Percentiles rank a stretch among this genome's conserved stretches.
Conservation (phyloP, 2,329 filamentous ascomycete genomes). For the Phialemoniopsis sp. region DNA sequence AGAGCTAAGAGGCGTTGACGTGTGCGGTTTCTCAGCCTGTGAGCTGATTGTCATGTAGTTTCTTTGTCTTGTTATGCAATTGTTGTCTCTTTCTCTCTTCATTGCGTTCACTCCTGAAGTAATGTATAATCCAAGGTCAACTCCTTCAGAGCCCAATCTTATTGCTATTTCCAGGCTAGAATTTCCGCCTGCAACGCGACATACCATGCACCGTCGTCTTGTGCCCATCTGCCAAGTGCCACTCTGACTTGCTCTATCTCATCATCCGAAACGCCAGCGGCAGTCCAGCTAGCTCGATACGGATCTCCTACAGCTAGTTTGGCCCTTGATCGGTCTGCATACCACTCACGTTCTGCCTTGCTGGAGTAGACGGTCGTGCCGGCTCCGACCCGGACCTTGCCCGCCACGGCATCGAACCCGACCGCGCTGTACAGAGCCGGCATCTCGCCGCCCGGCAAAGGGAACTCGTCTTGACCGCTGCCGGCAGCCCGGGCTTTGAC, state of each 20-base stretch:
- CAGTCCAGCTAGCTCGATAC: constrained; percentile 26
- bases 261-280: constrained; percentile 26
- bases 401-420: constrained; percentile 20
- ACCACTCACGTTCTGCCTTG: constrained; percentile 18
- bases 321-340: constrained; percentile 16
- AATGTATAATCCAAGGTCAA: too few species aligned
- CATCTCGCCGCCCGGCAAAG: constrained; percentile 14
- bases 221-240: constrained; percentile 25
- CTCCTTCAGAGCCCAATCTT: too few species aligned
- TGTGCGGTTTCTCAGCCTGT: too few species aligned
- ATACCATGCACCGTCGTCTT: constrained; percentile 31
- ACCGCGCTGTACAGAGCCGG: constrained; percentile 22
- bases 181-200: constrained; percentile 27
- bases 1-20: too few species aligned
- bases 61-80: too few species aligned
- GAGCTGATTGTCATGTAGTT: too few species aligned
- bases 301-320: constrained; percentile 22
- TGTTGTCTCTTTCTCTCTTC: too few species aligned
- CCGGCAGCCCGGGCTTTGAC: not conserved
- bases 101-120: too few species aligned
- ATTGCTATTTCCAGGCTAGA: constrained; percentile 30
- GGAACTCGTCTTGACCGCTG: constrained; percentile 1
- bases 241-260: constrained; percentile 24
- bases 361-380: constrained; percentile 20
- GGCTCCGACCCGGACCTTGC: constrained; percentile 20